Percentiles rank a stretch among this genome's conserved stretches.
Evolutionary conservation across 129 eudicot genomes (phyloP).

Genomic region (Logfia minima): DNA sequence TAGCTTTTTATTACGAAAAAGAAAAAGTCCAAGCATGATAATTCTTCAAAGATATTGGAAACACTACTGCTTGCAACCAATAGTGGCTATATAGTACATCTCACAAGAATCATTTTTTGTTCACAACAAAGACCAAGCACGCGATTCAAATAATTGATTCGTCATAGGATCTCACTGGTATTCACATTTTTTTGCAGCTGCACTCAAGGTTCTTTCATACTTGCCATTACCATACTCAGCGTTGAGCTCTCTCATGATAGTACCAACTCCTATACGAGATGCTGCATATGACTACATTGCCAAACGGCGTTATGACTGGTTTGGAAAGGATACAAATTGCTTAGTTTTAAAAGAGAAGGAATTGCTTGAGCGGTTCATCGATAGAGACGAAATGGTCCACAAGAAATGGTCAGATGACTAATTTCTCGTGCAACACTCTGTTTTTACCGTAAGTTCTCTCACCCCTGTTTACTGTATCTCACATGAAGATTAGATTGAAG

Average conservation of each 20-base stretch:
- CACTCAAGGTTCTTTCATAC: slow-evolving; percentile 75
- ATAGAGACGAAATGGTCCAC: slow-evolving; percentile 67
- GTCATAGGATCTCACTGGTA: neutral
- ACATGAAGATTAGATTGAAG: slow-evolving; percentile 17
- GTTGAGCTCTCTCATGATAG: slow-evolving; percentile 52
- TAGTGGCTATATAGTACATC: neutral
- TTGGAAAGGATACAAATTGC: slow-evolving; percentile 82
- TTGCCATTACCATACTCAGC: slow-evolving; percentile 82
- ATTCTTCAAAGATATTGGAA: neutral
- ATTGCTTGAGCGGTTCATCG: slow-evolving; percentile 82
- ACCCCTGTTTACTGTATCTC: neutral
- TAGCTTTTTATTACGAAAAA: neutral
- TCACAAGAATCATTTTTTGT: neutral
- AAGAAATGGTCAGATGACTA: slow-evolving; percentile 38
- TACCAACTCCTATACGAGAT: slow-evolving; percentile 87
- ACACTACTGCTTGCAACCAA: neutral
- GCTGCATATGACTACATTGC: slow-evolving; percentile 82
- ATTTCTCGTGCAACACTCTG: neutral
- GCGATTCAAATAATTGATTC: neutral
- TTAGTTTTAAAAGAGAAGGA: slow-evolving; percentile 79
- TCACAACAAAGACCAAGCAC: neutral
- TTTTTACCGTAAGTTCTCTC: slow-evolving; percentile 9
- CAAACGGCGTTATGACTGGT: slow-evolving; percentile 71
- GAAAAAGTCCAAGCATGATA: neutral
- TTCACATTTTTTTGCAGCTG: slow-evolving; percentile 59